Evolutionary conservation across 192 early-diverging fungal species (phyloP).

Genomic region (Coemansia sp.): DNA sequence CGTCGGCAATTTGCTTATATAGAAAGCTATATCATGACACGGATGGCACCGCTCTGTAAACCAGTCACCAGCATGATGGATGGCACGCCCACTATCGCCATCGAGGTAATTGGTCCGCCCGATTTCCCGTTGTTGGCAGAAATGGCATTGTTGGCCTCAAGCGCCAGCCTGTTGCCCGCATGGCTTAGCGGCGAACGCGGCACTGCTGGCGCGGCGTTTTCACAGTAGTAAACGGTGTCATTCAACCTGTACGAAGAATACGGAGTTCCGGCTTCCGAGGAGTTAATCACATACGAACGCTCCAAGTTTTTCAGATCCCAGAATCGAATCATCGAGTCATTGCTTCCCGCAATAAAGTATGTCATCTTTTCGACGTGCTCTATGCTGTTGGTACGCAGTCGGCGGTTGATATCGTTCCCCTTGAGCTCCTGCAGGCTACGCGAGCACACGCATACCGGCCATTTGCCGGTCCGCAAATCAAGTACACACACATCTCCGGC

Average conservation of each 20-base stretch:
- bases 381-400: conserved; percentile 63
- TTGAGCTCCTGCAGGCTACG: conserved; percentile 61
- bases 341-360: conserved; percentile 77
- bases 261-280: conserved; percentile 31
- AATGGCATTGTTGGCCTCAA: conserved; percentile 14
- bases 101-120: conserved; percentile 33
- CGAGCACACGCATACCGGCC: conserved; percentile 58
- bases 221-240: conserved; percentile 52
- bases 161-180: conserved; percentile 10
- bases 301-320: conserved; percentile 75
- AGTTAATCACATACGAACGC: conserved; percentile 73
- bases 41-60: conserved; percentile 39
- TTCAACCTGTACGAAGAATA: conserved; percentile 47
- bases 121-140: conserved; percentile 29
- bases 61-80: conserved; percentile 42
- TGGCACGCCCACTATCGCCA: conserved; percentile 24
- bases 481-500: conserved; percentile 40
- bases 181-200: conserved; percentile 21
- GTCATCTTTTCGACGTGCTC: conserved; percentile 58
- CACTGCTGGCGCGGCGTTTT: conserved; percentile 24
- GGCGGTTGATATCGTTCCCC: conserved; percentile 58
- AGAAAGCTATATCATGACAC: conserved; percentile 13
- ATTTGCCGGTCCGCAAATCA: conserved; percentile 38
- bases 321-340: conserved; percentile 85
- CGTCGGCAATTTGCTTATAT: not conserved